Conservation (phyloP, 805 yeast species). For the Saturnispora zaruensis region DNA sequence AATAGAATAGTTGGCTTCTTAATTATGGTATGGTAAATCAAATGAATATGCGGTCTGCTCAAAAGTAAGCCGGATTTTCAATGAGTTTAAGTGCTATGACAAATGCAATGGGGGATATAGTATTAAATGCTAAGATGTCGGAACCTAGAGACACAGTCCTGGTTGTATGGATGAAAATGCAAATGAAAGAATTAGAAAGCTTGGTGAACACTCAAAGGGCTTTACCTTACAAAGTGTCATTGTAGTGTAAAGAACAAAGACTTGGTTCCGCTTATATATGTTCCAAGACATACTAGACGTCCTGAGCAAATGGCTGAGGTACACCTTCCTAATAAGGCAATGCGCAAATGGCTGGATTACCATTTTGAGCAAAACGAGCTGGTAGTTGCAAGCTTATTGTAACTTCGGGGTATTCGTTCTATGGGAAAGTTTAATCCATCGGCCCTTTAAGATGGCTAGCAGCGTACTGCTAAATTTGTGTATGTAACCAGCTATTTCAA, state of each 20-base stretch:
- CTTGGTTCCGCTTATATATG: background rate
- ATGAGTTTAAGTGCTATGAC: background rate
- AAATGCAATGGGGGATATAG: background rate
- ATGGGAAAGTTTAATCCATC: background rate
- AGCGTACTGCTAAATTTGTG: background rate
- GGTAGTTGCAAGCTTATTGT: background rate
- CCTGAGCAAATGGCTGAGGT: constrained; percentile 7
- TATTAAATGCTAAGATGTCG: background rate
- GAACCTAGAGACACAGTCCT: constrained; percentile 4
- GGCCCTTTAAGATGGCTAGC: background rate
- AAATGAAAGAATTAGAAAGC: background rate
- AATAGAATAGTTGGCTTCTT: background rate
- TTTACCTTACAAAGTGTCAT: background rate
- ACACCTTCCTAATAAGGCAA: constrained; percentile 10
- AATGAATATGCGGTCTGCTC: background rate
- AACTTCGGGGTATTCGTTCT: background rate
- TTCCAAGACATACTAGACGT: background rate
- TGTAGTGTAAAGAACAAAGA: background rate
- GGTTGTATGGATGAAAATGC: background rate
- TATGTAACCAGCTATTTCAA: background rate
- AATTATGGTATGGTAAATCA: no score
- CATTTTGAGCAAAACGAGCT: background rate
- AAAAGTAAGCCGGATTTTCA: background rate
- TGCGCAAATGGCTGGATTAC: background rate
- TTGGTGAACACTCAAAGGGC: background rate